Base-by-base conservation (phyloP, 306 rosid genomes). In the Betula pendula region DNA sequence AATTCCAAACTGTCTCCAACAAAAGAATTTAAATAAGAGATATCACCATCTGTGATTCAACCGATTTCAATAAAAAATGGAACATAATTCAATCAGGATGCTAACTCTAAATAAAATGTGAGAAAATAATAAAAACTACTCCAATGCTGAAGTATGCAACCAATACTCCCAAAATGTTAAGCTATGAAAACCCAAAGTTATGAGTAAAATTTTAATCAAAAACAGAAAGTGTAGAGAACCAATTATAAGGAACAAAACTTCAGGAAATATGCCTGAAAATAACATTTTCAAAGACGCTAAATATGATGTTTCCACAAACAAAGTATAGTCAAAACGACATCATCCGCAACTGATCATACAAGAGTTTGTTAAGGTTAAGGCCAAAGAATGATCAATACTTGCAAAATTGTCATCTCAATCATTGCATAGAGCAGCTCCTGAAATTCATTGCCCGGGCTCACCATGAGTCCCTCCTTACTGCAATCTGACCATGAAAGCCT, bases 1-100 rank as follows among this genome's bases (percentile, higher is more conserved):
- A 87, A 90, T 92, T 90, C 96, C 96, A 92, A 90, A 90, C 88
- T 88, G 93, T 88, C 88, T 92, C 93, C 90, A 88, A 90, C 92
- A 90, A 85, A 84, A 84, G 87, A 85, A 87, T 87, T 84, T 88
- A 87, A 87, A 82, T 83, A 87, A 85, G 97, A 90, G 87, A 85
- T 82, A 88, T 75, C 89, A 87, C 84, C 95, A 86, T 86, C 80
- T 80, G 88, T 86, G 90, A 75, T 88, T 82, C 83, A 89, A 71
- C 79, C 74, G 81, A 86, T 88, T 87, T 82, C 85, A 92, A 83
- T 77, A 55, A 83, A 40, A 76, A 85, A 65, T 42, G 77, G 75
- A 77, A 78, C 66, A 75, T 81, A 79, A 78, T 79, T 70, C 79
- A 78, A 81, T 79, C 69, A 83, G 78, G 87, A 87, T 87, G 82